These are phyloP conservation scores for Orobanche coerulescens DNA, from an alignment of 257 asterid genomes.

Conservation along the genomic window DNA sequence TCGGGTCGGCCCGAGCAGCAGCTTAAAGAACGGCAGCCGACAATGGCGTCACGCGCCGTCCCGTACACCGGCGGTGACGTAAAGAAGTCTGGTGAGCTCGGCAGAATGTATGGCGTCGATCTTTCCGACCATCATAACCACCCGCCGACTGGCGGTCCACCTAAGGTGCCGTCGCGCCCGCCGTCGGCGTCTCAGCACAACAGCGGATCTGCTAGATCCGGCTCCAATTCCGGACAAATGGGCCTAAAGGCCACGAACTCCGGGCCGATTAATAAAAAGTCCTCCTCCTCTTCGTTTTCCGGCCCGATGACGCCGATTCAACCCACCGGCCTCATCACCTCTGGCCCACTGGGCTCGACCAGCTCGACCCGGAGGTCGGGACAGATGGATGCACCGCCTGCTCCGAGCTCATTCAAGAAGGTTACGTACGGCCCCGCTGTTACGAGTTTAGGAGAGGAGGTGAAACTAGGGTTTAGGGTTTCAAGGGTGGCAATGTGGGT, in stretches of 20 bases:
- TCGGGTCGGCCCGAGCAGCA: constrained; percentile 84
- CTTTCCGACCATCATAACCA: constrained; percentile 39
- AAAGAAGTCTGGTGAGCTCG: constrained; percentile 84
- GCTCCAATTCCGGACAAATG: constrained; percentile 69
- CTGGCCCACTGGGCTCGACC: constrained; percentile 60
- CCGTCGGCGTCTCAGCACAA: constrained; percentile 54
- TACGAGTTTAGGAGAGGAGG: constrained; percentile 47
- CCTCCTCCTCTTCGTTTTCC: constrained; percentile 69
- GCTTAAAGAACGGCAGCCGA: constrained; percentile 59
- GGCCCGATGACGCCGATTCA: constrained; percentile 91
- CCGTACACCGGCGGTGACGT: constrained; percentile 93
- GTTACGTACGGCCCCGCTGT: constrained; percentile 67
- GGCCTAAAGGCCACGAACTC: constrained; percentile 40
- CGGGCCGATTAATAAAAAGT: constrained; percentile 60
- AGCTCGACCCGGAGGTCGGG: constrained; percentile 57
- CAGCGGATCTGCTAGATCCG: constrained; percentile 88
- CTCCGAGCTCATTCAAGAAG: constrained; percentile 44
- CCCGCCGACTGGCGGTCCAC: constrained; percentile 30
- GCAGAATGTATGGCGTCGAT: constrained; percentile 79
- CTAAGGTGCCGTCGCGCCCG: constrained; percentile 52
- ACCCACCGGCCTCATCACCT: constrained; percentile 70
- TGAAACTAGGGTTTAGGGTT: constrained; percentile 64
- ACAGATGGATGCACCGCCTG: constrained; percentile 41
- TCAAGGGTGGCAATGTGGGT: constrained; percentile 86
- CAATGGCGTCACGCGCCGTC: constrained; percentile 63